A percentile compares a stretch with the other conserved stretches of the same genome.
Conservation (phyloP, 495 filamentous ascomycete genomes). For the Hyaloscypha bicolor region DNA sequence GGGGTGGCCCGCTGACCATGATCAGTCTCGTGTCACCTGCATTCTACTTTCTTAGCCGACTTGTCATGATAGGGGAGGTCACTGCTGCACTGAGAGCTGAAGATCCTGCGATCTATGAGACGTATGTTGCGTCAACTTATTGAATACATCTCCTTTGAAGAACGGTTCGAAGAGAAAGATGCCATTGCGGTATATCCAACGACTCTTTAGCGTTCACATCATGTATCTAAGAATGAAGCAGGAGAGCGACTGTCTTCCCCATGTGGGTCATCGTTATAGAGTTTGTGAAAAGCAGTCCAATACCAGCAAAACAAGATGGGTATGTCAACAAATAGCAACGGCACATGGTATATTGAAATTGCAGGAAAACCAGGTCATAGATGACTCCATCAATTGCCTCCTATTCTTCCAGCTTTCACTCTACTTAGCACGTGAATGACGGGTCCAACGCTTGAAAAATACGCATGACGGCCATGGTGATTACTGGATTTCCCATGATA, state of each 20-base stretch:
- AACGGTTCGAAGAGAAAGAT: too few species aligned
- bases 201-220: too few species aligned
- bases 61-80: conserved; percentile 37
- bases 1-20: conserved; percentile 37
- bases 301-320: too few species aligned
- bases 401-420: not conserved
- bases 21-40: conserved; percentile 36
- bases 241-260: too few species aligned
- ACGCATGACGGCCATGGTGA: conserved; percentile 49
- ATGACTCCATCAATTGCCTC: conserved; percentile 3
- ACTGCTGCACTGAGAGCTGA: conserved; percentile 34
- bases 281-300: too few species aligned
- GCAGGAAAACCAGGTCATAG: not conserved
- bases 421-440: conserved; percentile 28
- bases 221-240: too few species aligned
- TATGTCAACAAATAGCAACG: too few species aligned
- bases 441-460: conserved; percentile 33
- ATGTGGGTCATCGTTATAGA: too few species aligned
- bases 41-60: conserved; percentile 37
- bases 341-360: not conserved
- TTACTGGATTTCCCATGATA: conserved; percentile 52
- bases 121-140: conserved; percentile 19
- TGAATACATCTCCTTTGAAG: conserved; percentile 15
- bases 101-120: conserved; percentile 35
- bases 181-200: too few species aligned